Conservation (phyloP, 1,139 yeast species). For the Pichia sp. region DNA sequence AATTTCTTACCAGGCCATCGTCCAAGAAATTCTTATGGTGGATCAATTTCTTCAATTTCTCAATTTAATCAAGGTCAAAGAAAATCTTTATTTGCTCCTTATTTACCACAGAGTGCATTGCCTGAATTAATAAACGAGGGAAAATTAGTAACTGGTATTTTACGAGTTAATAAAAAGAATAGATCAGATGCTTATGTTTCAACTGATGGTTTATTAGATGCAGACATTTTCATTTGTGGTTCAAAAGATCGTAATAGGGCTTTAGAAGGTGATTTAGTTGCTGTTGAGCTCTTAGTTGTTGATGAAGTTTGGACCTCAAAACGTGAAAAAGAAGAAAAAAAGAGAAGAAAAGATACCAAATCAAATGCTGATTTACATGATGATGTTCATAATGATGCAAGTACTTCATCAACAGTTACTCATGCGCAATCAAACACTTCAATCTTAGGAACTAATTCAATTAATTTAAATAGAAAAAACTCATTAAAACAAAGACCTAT, state of each 20-base stretch:
- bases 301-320: conserved; percentile 98
- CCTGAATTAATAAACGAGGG: conserved; percentile 91
- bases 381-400: conserved; percentile 67
- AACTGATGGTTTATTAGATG: conserved; percentile 90
- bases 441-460: conserved; percentile 14
- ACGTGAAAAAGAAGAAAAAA: conserved; percentile 94
- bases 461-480: conserved; percentile 67
- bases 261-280: conserved; percentile 92
- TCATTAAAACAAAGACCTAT: conserved; percentile 93
- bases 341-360: conserved; percentile 73
- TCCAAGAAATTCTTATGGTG: conserved; percentile 61
- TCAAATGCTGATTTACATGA: conserved; percentile 40
- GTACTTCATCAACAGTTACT: conserved; percentile 33
- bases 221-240: conserved; percentile 96
- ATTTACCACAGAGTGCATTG: conserved; percentile 85
- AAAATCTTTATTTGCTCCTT: conserved; percentile 91
- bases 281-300: conserved; percentile 86
- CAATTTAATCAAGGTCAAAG: conserved; percentile 43
- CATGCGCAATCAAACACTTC: conserved; percentile 9
- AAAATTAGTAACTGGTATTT: conserved; percentile 81
- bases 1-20: conserved; percentile 70
- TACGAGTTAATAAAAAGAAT: conserved; percentile 91
- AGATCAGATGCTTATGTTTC: conserved; percentile 97
- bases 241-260: conserved; percentile 99
- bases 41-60: conserved; percentile 54